Conservation (phyloP, 257 asterid genomes). For the Striga asiatica region DNA sequence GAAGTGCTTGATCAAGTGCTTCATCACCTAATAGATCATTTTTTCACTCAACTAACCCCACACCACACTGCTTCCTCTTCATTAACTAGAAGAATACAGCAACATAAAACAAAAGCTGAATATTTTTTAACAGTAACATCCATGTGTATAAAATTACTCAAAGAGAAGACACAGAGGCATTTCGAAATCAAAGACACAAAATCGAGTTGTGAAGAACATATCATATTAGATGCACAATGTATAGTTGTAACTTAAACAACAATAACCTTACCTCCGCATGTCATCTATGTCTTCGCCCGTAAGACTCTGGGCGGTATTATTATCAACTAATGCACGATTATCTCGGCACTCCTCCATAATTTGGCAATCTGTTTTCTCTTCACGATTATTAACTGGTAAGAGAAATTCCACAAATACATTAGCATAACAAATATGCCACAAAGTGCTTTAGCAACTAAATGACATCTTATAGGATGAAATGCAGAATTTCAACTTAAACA, state of each 20-base stretch:
- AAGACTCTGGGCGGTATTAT: slow-evolving; percentile 83
- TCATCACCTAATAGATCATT: too few relatives aligned
- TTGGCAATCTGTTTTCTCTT: slow-evolving; percentile 32
- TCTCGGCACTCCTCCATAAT: slow-evolving; percentile 49
- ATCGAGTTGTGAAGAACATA: background rate
- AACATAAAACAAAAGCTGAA: background rate
- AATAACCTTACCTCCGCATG: slow-evolving; percentile 49
- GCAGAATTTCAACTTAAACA: too few relatives aligned
- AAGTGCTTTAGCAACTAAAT: background rate
- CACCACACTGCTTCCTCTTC: background rate
- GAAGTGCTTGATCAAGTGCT: too few relatives aligned
- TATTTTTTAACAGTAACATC: background rate
- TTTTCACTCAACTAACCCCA: too few relatives aligned
- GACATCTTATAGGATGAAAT: background rate
- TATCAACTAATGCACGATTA: slow-evolving; percentile 75
- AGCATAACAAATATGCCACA: background rate
- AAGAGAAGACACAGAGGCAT: slow-evolving; percentile 7
- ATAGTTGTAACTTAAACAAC: background rate
- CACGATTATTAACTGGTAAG: slow-evolving; percentile 36
- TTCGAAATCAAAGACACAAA: background rate
- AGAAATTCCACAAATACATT: slow-evolving; percentile 13
- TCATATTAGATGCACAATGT: background rate
- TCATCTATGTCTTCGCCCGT: slow-evolving; percentile 75
- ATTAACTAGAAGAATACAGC: background rate
- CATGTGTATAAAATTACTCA: background rate